Evolutionary conservation across 139 green algal genomes (phyloP).

Genomic region (Pseudopediastrum boryanum): DNA sequence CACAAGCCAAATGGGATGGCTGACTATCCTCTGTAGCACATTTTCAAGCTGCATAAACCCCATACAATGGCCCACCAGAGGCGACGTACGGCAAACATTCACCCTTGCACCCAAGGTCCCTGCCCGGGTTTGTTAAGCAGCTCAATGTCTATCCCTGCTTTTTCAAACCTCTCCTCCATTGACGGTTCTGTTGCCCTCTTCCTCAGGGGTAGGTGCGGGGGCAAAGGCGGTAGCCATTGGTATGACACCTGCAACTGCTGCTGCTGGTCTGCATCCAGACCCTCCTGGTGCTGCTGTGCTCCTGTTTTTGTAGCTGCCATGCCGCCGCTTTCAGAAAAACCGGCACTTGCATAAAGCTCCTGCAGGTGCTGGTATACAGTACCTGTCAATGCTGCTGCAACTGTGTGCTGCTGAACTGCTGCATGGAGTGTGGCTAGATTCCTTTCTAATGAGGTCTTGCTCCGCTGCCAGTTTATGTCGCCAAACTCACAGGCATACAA

Average conservation of each 20-base stretch:
- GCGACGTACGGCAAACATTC: no score
- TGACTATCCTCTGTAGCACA: no score
- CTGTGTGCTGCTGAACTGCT: conserved; percentile 38
- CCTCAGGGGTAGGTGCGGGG: conserved; percentile 54
- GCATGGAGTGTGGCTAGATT: background rate
- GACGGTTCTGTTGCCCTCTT: conserved; percentile 59
- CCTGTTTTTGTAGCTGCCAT: conserved; percentile 32
- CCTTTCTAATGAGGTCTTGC: background rate
- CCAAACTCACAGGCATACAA: conserved; percentile 46
- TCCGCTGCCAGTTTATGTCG: background rate
- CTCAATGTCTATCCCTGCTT: conserved; percentile 21
- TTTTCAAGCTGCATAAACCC: no score
- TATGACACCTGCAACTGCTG: background rate
- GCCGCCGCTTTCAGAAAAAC: conserved; percentile 12
- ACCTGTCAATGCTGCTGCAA: conserved; percentile 28
- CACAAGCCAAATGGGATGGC: no score
- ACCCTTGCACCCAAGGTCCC: no score
- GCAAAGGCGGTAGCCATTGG: background rate
- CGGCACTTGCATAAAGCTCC: conserved; percentile 6
- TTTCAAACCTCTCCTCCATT: conserved; percentile 56
- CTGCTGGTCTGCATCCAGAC: background rate
- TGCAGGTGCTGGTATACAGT: conserved; percentile 29
- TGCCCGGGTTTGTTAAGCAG: conserved; percentile 30
- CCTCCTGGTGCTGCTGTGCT: background rate
- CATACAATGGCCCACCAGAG: no score